Percentiles rank a stretch among this genome's conserved stretches.
These are phyloP conservation scores for Drosera capensis DNA, from an alignment of 148 eudicot genomes.

Conservation along the genomic window DNA sequence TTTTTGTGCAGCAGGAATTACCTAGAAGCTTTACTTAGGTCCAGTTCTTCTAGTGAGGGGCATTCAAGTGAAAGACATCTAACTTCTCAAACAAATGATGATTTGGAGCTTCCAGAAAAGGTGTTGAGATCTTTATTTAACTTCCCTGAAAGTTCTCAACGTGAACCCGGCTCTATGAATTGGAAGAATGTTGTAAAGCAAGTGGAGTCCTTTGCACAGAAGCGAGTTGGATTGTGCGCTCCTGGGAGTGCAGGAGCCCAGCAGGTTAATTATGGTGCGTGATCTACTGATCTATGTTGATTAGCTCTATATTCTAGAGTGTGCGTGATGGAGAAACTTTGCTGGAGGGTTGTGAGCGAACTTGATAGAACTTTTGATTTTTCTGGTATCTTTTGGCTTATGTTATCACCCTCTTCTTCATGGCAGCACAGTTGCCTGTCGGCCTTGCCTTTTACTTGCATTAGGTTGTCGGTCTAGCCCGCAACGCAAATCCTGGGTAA, in stretches of 20 bases:
- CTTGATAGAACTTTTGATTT: background rate
- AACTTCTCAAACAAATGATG: constrained; percentile 12
- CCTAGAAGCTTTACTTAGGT: constrained; percentile 37
- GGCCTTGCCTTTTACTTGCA: too few relatives aligned
- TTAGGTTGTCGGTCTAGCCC: too few relatives aligned
- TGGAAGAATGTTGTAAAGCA: constrained; percentile 82
- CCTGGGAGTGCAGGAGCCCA: constrained; percentile 23
- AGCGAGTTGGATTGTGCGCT: constrained; percentile 23
- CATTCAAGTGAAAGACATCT: constrained; percentile 14
- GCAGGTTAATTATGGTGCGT: constrained; percentile 33
- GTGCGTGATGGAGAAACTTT: background rate
- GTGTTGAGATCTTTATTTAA: constrained; percentile 73
- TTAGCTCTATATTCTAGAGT: background rate
- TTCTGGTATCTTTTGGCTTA: too few relatives aligned
- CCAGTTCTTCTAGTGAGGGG: constrained; percentile 24
- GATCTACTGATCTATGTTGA: background rate
- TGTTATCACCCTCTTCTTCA: too few relatives aligned
- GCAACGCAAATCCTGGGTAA: too few relatives aligned
- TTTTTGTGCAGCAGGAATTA: constrained; percentile 32
- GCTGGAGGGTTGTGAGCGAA: background rate
- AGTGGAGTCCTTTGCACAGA: constrained; percentile 67
- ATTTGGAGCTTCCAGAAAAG: constrained; percentile 47
- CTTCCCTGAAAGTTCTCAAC: constrained; percentile 45
- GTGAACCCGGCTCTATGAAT: constrained; percentile 62
- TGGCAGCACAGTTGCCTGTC: too few relatives aligned